Evolutionary conservation across 345 rosid species (phyloP).

Genomic region (Lepidium africanum): DNA sequence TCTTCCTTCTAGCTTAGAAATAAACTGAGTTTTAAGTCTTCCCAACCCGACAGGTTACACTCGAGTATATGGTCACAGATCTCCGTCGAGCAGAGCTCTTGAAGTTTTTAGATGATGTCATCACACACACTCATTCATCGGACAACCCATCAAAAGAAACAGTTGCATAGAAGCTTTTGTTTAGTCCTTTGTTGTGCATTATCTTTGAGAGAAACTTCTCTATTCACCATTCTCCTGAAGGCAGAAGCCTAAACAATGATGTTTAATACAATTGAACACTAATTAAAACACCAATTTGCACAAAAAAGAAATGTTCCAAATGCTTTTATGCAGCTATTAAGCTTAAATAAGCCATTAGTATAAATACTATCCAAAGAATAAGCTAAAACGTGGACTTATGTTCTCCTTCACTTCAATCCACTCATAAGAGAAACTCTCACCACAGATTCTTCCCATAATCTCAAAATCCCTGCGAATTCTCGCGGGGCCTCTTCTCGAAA

Average conservation of each 20-base stretch:
- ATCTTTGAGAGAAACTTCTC: neutral
- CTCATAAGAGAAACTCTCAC: neutral
- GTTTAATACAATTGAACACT: too few species aligned
- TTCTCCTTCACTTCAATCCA: slow-evolving; percentile 7
- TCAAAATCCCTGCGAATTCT: neutral
- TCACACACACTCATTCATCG: slow-evolving; percentile 23
- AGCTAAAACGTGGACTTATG: neutral
- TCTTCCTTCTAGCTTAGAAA: neutral
- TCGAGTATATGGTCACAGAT: slow-evolving; percentile 46
- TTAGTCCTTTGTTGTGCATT: neutral
- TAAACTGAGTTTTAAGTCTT: neutral
- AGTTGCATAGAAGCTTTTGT: slow-evolving; percentile 6
- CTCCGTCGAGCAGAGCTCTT: slow-evolving; percentile 45
- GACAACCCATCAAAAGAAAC: slow-evolving; percentile 9
- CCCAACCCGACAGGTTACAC: slow-evolving; percentile 45
- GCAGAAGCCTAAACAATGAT: neutral
- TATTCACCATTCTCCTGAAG: neutral
- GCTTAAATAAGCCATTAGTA: neutral
- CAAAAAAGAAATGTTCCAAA: too few species aligned
- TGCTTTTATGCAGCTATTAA: neutral
- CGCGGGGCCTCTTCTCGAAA: neutral
- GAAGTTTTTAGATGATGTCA: slow-evolving; percentile 29
- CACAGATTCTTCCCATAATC: slow-evolving; percentile 12
- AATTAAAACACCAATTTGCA: too few species aligned
- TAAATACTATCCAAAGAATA: too few species aligned